These are phyloP conservation scores for Beauveria bassiana DNA, from an alignment of 2,329 filamentous ascomycete species.

Conservation along the genomic window DNA sequence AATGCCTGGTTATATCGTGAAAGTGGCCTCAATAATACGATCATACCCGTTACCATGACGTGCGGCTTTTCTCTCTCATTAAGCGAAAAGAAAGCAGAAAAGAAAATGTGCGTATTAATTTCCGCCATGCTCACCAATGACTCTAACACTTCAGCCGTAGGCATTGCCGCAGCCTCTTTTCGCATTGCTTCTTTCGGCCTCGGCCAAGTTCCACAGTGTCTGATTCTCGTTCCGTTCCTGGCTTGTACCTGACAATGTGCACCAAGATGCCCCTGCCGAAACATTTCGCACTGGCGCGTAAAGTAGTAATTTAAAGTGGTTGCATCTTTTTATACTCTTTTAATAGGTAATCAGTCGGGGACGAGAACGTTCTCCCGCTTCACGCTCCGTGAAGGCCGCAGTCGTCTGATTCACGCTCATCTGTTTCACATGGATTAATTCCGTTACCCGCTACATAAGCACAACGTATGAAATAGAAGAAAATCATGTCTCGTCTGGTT, in stretches of 20 bases:
- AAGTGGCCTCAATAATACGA: too few relatives aligned
- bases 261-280: not conserved
- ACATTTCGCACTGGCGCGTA: slow-evolving; percentile 1
- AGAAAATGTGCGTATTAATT: not conserved
- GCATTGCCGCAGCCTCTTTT: not conserved
- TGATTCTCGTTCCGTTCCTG: slow-evolving; percentile 8
- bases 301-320: slow-evolving; percentile 5
- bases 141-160: not conserved
- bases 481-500: too few relatives aligned
- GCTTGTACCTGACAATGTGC: slow-evolving; percentile 7
- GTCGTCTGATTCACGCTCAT: not conserved
- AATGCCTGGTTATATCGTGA: too few relatives aligned
- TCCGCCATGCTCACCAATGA: not conserved
- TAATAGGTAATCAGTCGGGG: not conserved
- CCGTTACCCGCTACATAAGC: too few relatives aligned
- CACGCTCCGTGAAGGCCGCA: not conserved
- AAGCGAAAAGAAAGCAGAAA: not conserved
- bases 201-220: slow-evolving; percentile 8
- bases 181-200: slow-evolving; percentile 1
- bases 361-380: not conserved
- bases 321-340: not conserved
- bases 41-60: not conserved
- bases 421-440: too few relatives aligned
- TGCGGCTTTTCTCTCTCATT: not conserved
- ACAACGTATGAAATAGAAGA: too few relatives aligned